phyloP scores from a whole-genome alignment of 140 eudicot genomes.

The Senecio squalidus region DNA sequence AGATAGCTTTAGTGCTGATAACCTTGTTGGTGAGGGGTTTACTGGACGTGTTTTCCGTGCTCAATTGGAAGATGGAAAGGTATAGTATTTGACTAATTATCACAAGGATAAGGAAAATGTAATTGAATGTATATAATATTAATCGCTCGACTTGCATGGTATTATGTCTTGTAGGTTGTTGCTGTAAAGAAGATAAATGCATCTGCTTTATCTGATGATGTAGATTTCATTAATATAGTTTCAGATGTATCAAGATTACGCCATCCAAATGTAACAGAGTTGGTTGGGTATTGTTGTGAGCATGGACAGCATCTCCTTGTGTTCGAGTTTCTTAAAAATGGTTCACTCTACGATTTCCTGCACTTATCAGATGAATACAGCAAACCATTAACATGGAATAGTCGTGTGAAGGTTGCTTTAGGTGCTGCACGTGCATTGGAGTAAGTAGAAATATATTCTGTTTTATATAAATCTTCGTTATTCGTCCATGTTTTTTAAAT shows the following conservation, averaged over 20 bases:
- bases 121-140: not conserved
- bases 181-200: conserved; percentile 92
- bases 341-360: conserved; percentile 80
- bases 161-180: conserved; percentile 55
- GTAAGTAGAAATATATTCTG: no score
- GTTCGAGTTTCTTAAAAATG: conserved; percentile 79
- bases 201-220: conserved; percentile 59
- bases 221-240: conserved; percentile 71
- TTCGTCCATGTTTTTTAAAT: no score
- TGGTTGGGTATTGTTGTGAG: conserved; percentile 89
- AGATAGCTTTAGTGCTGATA: conserved; percentile 73
- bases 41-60: conserved; percentile 91
- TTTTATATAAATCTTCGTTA: no score
- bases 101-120: not conserved
- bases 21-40: conserved; percentile 89
- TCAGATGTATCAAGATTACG: conserved; percentile 72
- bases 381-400: conserved; percentile 91
- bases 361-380: conserved; percentile 85
- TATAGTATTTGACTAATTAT: conserved; percentile 9
- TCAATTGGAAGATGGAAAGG: conserved; percentile 88
- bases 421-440: conserved; percentile 97
- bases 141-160: not conserved
- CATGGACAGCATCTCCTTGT: conserved; percentile 90
- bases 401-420: conserved; percentile 90
- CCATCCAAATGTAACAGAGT: conserved; percentile 86